Percentiles rank a stretch among this genome's conserved stretches.
These are phyloP conservation scores for Acanthamoeba polyphaga DNA, from an alignment of 208 protist genomes.

Conservation along the genomic window DNA sequence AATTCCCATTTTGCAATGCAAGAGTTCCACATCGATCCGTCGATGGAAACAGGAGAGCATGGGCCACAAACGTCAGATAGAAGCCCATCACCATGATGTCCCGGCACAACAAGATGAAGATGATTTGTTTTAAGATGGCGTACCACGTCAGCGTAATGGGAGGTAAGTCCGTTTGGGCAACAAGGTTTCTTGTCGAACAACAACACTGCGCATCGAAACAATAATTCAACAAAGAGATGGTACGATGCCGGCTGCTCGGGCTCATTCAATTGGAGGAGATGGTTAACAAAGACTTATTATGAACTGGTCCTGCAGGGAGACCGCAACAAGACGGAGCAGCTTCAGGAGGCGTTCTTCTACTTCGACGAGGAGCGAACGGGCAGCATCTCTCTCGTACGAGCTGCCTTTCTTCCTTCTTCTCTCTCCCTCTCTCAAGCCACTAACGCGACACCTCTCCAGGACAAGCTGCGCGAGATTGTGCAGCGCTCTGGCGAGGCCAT, in stretches of 20 bases:
- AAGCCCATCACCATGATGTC: no score
- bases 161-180: constrained; percentile 31
- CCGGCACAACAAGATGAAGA: background rate
- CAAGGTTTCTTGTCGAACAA: background rate
- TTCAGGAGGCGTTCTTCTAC: constrained; percentile 57
- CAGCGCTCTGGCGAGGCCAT: constrained; percentile 54
- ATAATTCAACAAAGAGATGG: background rate
- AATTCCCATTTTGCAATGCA: background rate
- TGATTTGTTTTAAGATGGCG: background rate
- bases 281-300: background rate
- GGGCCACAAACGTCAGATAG: no score
- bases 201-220: background rate
- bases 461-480: constrained; percentile 65
- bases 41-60: no score
- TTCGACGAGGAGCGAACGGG: constrained; percentile 66
- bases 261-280: background rate
- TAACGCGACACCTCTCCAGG: background rate
- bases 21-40: no score
- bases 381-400: constrained; percentile 6
- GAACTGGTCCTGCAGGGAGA: background rate
- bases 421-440: background rate
- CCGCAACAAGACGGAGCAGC: constrained; percentile 49
- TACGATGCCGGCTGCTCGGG: background rate
- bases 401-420: background rate
- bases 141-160: background rate